phyloP scores from a whole-genome alignment of 2,329 filamentous ascomycete species.

The Coniochaeta sp. region DNA sequence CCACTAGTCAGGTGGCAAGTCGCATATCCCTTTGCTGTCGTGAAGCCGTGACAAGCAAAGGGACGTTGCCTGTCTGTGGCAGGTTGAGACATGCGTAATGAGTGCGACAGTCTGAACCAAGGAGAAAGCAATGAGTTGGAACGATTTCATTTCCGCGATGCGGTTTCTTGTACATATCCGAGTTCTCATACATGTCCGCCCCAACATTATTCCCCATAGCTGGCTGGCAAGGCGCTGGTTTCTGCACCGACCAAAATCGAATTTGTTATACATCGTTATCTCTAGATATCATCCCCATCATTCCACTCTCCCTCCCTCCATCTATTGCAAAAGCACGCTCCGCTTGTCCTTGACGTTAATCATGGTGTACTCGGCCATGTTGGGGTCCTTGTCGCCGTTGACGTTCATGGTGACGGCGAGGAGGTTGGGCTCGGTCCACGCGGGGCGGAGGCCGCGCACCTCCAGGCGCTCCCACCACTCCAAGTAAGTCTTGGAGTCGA shows the following conservation, averaged over 20 bases:
- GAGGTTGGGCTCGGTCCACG: slow-evolving; percentile 18
- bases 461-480: slow-evolving; percentile 17
- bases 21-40: too few relatives aligned
- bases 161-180: too few relatives aligned
- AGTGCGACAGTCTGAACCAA: background rate
- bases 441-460: slow-evolving; percentile 14
- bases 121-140: background rate
- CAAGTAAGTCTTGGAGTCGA: slow-evolving; percentile 10
- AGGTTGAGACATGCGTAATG: background rate
- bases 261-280: background rate
- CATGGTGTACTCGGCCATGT: slow-evolving; percentile 16
- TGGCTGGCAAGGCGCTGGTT: too few relatives aligned
- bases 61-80: background rate
- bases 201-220: too few relatives aligned
- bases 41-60: too few relatives aligned
- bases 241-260: background rate
- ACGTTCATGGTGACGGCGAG: slow-evolving; percentile 12
- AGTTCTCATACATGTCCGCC: too few relatives aligned
- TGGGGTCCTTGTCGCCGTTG: slow-evolving; percentile 8
- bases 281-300: background rate
- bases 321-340: slow-evolving; percentile 6
- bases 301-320: background rate
- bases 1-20: too few relatives aligned
- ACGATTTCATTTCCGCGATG: background rate
- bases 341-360: slow-evolving; percentile 14